A percentile compares a stretch with the other conserved stretches of the same genome.
These are phyloP conservation scores for Camellia japonica DNA, from an alignment of 148 eudicot species.

Conservation along the genomic window DNA sequence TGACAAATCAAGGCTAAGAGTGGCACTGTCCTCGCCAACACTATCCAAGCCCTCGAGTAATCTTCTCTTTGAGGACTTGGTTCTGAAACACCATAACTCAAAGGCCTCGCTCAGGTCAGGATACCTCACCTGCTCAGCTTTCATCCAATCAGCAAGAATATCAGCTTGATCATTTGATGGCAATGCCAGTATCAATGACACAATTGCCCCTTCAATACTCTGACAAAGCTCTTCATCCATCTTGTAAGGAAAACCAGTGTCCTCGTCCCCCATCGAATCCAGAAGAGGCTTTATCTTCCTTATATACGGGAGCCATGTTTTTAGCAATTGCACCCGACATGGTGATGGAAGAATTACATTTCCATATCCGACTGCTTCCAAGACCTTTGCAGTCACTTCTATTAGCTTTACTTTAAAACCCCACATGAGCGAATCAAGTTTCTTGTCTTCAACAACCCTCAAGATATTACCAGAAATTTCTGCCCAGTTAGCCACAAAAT, in stretches of 20 bases:
- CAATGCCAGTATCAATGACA: constrained; percentile 61
- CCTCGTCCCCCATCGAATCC: constrained; percentile 44
- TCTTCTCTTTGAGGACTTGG: constrained; percentile 81
- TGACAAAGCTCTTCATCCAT: constrained; percentile 81
- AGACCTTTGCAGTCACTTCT: constrained; percentile 58
- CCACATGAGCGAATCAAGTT: constrained; percentile 50
- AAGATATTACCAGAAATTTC: constrained; percentile 46
- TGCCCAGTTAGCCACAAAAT: constrained; percentile 64
- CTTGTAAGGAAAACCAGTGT: constrained; percentile 41
- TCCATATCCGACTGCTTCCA: constrained; percentile 91
- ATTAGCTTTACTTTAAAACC: constrained; percentile 62
- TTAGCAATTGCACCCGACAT: constrained; percentile 49
- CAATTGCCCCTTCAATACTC: constrained; percentile 71
- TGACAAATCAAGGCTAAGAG: constrained; percentile 49
- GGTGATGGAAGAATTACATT: constrained; percentile 55
- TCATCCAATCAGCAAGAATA: constrained; percentile 80
- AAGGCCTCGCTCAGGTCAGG: constrained; percentile 91
- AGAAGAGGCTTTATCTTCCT: constrained; percentile 67
- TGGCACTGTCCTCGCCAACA: constrained; percentile 29
- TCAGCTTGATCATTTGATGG: constrained; percentile 92
- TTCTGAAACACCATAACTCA: constrained; percentile 84
- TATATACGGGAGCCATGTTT: constrained; percentile 73
- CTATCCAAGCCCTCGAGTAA: constrained; percentile 46
- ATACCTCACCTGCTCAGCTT: constrained; percentile 46
- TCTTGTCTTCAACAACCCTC: constrained; percentile 38